phyloP scores from a whole-genome alignment of 2,329 filamentous ascomycete genomes.

The Fusarium bulbicola region DNA sequence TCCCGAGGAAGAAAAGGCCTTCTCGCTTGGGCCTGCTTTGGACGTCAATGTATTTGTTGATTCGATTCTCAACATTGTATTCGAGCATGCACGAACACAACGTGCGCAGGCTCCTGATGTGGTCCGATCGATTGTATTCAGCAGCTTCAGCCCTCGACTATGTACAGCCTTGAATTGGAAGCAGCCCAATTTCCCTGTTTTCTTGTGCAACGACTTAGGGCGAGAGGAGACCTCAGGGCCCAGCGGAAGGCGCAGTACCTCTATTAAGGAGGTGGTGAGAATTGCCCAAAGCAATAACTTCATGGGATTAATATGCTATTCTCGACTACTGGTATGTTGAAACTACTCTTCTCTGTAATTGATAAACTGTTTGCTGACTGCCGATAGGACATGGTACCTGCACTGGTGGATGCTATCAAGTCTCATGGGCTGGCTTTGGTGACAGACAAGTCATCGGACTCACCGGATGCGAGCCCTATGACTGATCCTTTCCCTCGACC shows the following conservation, averaged over 20 bases:
- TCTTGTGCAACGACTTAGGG: constrained; percentile 93
- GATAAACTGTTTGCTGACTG: not conserved
- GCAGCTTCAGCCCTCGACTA: constrained; percentile 87
- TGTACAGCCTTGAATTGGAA: constrained; percentile 99
- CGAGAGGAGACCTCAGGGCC: constrained; percentile 59
- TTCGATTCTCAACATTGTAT: constrained; percentile 83
- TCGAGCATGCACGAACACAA: constrained; percentile 83
- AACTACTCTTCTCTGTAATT: not conserved
- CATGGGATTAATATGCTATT: constrained; percentile 95
- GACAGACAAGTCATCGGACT: constrained; percentile 79
- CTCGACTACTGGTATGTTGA: constrained; percentile 78
- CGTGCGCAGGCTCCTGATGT: constrained; percentile 71
- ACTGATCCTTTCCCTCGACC: constrained; percentile 66
- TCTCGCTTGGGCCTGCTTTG: constrained; percentile 76
- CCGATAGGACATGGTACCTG: constrained; percentile 85
- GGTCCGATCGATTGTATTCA: constrained; percentile 90
- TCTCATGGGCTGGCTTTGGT: constrained; percentile 92
- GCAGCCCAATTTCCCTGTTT: constrained; percentile 96
- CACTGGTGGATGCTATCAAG: constrained; percentile 92
- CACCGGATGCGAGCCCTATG: constrained; percentile 50
- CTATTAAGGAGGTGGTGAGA: constrained; percentile 93
- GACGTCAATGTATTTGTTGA: constrained; percentile 92
- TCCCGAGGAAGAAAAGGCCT: constrained; percentile 72
- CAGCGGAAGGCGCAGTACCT: constrained; percentile 78
- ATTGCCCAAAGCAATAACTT: constrained; percentile 97